Evolutionary conservation across 1,284 basidiomycete genomes (phyloP).

Genomic region (Ganoderma multipileum): DNA sequence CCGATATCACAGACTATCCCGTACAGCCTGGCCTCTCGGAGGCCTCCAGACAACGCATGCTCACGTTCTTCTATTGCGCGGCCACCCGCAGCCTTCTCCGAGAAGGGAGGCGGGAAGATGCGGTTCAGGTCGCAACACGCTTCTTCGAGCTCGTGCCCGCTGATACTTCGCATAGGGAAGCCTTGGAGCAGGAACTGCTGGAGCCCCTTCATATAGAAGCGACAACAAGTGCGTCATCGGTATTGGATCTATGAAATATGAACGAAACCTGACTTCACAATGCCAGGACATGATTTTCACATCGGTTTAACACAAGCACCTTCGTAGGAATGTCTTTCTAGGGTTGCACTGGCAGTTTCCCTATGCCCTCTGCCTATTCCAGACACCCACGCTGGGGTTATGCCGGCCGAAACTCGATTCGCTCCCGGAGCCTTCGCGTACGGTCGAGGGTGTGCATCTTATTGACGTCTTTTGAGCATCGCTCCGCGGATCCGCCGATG

Average conservation of each 20-base stretch:
- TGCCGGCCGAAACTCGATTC: neutral
- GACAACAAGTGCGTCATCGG: neutral
- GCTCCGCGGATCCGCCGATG: neutral
- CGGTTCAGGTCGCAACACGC: neutral
- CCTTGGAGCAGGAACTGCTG: neutral
- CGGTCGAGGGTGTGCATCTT: neutral
- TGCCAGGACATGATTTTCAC: neutral
- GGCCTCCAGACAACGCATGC: neutral
- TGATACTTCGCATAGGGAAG: no score
- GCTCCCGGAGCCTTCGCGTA: neutral
- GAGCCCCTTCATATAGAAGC: neutral
- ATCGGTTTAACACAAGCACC: neutral
- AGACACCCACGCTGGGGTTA: neutral
- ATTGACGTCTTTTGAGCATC: neutral
- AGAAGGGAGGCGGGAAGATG: conserved; percentile 7
- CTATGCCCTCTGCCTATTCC: neutral
- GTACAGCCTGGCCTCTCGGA: neutral
- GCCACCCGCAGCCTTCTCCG: conserved; percentile 8
- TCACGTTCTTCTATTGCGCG: conserved; percentile 12
- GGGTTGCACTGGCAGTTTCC: neutral
- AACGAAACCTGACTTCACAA: neutral
- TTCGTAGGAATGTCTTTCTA: neutral
- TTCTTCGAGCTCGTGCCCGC: neutral
- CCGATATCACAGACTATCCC: neutral
- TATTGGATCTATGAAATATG: neutral